phyloP scores from a whole-genome alignment of 345 rosid genomes.

The Syzygium grande region DNA sequence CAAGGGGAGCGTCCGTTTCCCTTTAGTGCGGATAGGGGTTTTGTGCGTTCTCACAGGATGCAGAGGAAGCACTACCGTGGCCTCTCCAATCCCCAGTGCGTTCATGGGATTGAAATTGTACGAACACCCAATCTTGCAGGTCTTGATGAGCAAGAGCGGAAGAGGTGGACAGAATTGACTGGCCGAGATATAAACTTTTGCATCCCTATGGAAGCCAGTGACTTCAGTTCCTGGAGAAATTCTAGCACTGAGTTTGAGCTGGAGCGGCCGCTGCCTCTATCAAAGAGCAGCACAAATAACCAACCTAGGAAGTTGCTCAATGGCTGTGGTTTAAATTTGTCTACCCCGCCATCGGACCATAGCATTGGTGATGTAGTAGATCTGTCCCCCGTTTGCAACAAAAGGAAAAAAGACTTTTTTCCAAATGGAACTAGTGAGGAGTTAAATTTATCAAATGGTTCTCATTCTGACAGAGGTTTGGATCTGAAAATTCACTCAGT shows the following conservation, averaged over 20 bases:
- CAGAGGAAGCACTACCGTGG: slow-evolving; percentile 53
- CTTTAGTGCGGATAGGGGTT: slow-evolving; percentile 38
- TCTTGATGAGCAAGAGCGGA: slow-evolving; percentile 38
- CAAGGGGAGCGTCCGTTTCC: slow-evolving; percentile 50
- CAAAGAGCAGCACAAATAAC: neutral
- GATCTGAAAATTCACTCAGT: slow-evolving; percentile 6
- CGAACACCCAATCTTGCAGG: slow-evolving; percentile 24
- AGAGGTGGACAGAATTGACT: slow-evolving; percentile 43
- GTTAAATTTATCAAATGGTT: slow-evolving; percentile 1
- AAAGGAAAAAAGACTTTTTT: slow-evolving; percentile 35
- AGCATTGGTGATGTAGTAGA: slow-evolving; percentile 28
- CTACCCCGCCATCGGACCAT: slow-evolving; percentile 30
- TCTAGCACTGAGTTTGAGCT: slow-evolving; percentile 39
- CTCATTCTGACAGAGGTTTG: slow-evolving; percentile 6
- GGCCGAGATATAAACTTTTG: slow-evolving; percentile 35
- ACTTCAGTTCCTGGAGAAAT: slow-evolving; percentile 45
- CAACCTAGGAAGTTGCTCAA: slow-evolving; percentile 24
- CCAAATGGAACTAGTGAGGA: slow-evolving; percentile 7
- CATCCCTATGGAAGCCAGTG: slow-evolving; percentile 35
- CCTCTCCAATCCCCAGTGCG: slow-evolving; percentile 49
- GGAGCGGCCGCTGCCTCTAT: slow-evolving; percentile 15
- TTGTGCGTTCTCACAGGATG: slow-evolving; percentile 52
- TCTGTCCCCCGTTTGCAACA: slow-evolving; percentile 24
- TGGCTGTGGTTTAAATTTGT: slow-evolving; percentile 34
- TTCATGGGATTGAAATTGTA: slow-evolving; percentile 41